These are phyloP conservation scores for Moringa oleifera DNA, from an alignment of 345 rosid species.

Conservation along the genomic window DNA sequence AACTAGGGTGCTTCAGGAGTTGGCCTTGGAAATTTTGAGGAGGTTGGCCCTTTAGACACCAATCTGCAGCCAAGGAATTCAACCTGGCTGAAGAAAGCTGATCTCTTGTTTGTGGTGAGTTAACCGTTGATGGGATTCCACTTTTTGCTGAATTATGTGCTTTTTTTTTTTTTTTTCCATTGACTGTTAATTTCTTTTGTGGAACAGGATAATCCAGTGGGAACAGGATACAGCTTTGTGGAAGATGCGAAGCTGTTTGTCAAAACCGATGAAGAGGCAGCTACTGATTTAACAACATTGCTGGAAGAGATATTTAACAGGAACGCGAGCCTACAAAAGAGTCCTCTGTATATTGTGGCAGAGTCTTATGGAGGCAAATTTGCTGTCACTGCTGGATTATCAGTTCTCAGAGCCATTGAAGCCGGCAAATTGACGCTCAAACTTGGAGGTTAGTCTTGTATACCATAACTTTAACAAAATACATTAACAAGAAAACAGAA, in stretches of 20 bases:
- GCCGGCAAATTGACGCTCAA: constrained; percentile 53
- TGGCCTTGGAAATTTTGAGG: constrained; percentile 70
- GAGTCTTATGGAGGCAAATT: constrained; percentile 95
- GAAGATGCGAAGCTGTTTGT: constrained; percentile 45
- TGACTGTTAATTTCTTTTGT: neutral
- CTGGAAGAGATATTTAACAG: constrained; percentile 44
- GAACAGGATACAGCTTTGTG: constrained; percentile 72
- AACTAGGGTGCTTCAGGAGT: constrained; percentile 82
- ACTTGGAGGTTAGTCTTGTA: constrained; percentile 58
- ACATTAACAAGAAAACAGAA: too few relatives aligned
- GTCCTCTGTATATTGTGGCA: constrained; percentile 73
- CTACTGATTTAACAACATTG: constrained; percentile 65
- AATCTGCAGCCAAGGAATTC: constrained; percentile 61
- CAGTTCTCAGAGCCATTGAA: constrained; percentile 50
- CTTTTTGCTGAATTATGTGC: too few relatives aligned
- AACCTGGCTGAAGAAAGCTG: constrained; percentile 72
- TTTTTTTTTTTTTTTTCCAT: too few relatives aligned
- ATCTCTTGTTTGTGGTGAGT: constrained; percentile 74
- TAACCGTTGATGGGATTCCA: neutral
- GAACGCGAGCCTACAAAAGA: constrained; percentile 39
- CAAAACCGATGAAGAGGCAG: constrained; percentile 80
- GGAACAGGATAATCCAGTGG: constrained; percentile 71
- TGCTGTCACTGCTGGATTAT: constrained; percentile 70
- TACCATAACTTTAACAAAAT: too few relatives aligned
- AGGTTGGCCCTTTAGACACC: constrained; percentile 64